Evolutionary conservation across 2,329 filamentous ascomycete genomes (phyloP), one percentile per base, ranked within the genome.

Genomic region (Ophiocordyceps camponoti-floridani): DNA sequence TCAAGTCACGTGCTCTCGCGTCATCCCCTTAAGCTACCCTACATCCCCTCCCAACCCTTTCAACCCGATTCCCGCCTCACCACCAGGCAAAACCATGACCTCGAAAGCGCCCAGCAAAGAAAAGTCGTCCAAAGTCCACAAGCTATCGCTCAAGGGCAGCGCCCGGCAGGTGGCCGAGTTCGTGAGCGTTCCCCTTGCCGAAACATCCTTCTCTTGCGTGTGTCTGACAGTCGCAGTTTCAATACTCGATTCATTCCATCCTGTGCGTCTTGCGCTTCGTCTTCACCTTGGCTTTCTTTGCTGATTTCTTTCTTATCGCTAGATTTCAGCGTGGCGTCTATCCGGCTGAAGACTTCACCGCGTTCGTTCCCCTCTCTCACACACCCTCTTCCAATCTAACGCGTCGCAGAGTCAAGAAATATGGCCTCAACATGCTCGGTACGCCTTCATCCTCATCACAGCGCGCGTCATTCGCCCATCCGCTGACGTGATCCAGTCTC

Each of bases 191-290:
- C 18, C 18, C 38, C n/a, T n/a, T n/a, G n/a, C n/a, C n/a, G n/a
- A n/a, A n/a, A n/a, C n/a, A n/a, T n/a, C 10, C 11, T 26, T 14
- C 11, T 5, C 38, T 9, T 19, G 8, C 37, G 11, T 18, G 7
- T 40, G 4, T 40, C 5, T 19, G 33, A 5, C 14, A 12, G 8
- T 5, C 11, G 4, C 55, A 84, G 77, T 98, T 98, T 59, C 87
- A 98, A 70, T 98, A 94, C 64, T 95, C 86, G 1, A 95, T 96
- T 59, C 91, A 98, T 58, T 93, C 88, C 0, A 96, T 98, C 47
- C 71, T 98, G 78, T 91, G 72, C 55, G 37, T 40, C 16, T 19
- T 18, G 14, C 37, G 16, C 16, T 18, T 40, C n/a, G 37, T 19
- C 16, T 19, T 40, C 14, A 5, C 8, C 33, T 12, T 35, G 5